Conservation (phyloP, 495 filamentous ascomycete species). For the Aspergillus carlsbadensis region DNA sequence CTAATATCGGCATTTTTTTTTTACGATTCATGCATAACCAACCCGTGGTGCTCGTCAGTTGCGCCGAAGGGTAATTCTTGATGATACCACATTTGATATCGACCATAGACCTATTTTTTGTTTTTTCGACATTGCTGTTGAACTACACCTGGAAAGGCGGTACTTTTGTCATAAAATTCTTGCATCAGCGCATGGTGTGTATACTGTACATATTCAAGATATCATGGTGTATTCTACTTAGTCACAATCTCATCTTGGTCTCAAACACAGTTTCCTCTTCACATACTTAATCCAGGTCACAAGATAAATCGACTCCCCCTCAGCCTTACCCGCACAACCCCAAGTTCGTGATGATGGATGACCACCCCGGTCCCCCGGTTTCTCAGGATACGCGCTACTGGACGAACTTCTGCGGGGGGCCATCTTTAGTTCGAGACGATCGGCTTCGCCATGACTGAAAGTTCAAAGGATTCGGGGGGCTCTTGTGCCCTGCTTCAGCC, state of each 20-base stretch:
- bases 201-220: constrained; percentile 13
- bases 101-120: constrained; percentile 30
- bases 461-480: constrained; percentile 1
- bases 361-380: background rate
- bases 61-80: constrained; percentile 10
- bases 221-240: constrained; percentile 1
- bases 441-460: constrained; percentile 1
- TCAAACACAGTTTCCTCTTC: background rate
- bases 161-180: constrained; percentile 14
- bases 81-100: constrained; percentile 32
- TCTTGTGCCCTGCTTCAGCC: background rate
- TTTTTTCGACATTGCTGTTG: constrained; percentile 1
- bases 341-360: background rate
- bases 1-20: constrained; percentile 28
- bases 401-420: constrained; percentile 5
- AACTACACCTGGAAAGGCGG: constrained; percentile 6
- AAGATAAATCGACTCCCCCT: background rate
- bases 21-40: constrained; percentile 19
- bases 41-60: constrained; percentile 15
- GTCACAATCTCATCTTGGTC: background rate
- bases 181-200: constrained; percentile 8
- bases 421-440: constrained; percentile 10
- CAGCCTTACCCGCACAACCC: constrained; percentile 8
- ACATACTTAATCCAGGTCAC: background rate
- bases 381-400: constrained; percentile 2